Evolutionary conservation across 768 basidiomycete species (phyloP), one percentile per base, ranked within the genome.

Genomic region (Leccinum imitatum): DNA sequence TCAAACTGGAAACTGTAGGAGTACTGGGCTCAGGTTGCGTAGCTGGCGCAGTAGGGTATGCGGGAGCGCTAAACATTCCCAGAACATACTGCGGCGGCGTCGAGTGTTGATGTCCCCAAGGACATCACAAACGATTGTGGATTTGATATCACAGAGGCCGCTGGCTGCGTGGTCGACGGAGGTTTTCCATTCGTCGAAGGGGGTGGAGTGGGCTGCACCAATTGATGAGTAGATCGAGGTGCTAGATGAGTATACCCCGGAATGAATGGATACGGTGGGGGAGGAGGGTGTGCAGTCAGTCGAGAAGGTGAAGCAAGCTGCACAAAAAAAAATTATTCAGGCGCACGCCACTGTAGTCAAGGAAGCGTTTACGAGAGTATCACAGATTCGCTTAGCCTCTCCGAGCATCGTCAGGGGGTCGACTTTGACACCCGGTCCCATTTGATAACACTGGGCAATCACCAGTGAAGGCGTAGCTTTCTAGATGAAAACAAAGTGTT

Each of bases 301-400:
- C 86, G 86, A 25, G 84, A 81, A 4, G 90, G 91, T 70, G 90
- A 90, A 59, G 84, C 84, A 54, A 92, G 81, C 90, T 92, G 53
- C 50, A 47, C 59, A 27, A 52, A 60, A 60, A 46, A 19, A 54
- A 19, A 53, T 60, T 39, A 61, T 61, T 59, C 46, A 68, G 63
- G 46, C 37, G 46, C 14, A 59, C 21, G 59, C 50, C 35, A 47
- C 41, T 9, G 27, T 19, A 35, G 47, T 27, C 4, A 47, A 57
- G 21, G 19, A 59, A 47, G 59, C 15, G 25, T 79, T 73, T 73
- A 91, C 90, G 27, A 93, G 80, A 21, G 82, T 83, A 72, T 93
- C 90, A 63, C 91, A 92, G 15, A 87, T 83, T 30, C 84, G 81
- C 72, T 90, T 91, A 6, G 90, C 91, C 55, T 92, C 91, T 37